Base-by-base conservation (phyloP, 805 yeast genomes). In the fission yeast (Schizosaccharomyces pombe) region DNA sequence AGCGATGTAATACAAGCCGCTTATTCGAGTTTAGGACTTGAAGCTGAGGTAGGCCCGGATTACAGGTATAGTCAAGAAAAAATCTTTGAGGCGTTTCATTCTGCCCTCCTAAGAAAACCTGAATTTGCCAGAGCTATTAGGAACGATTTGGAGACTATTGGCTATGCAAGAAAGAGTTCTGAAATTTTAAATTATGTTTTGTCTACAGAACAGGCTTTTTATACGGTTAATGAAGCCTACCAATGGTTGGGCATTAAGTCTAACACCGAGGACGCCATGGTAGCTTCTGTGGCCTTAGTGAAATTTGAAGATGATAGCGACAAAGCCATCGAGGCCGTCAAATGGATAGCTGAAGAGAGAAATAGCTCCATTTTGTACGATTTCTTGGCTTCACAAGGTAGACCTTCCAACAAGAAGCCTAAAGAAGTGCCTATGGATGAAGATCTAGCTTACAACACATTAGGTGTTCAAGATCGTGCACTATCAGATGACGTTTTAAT, bases 101-200 rank as follows among this genome's bases (percentile, higher is more conserved):
- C 68, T 30, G 65, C 74, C 6, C 59, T 68, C 60, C 60, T 65
- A 60, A 68, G 72, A 58, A 56, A 64, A 12, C 70, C 71, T 1
- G 66, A 67, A n/a, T 78, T 78, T 53, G 70, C 82, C 29, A 67
- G 79, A 37, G 68, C 65, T 4, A 69, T 83, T 47, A 73, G 76
- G 52, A 71, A 80, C 56, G 78, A 86, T 0, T 65, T 83, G 47
- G 67, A 77, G 28, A 74, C 86, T 0, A 70, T 83, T 34, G 87
- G 85, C 0, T 63, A 74, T 0, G 63, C 68, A 24, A 68, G 85
- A 52, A 75, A 75, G 58, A 79, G 85, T 60, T 68, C 75, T 57
- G 59, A 71, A n/a, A 63, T 84, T 51, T 66, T 80, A 63, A 70
- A 75, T 52, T 78, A 74, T 62, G 67, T 82, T 43, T 75, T 52